Evolutionary conservation across 2,329 filamentous ascomycete species (phyloP), one percentile per base, ranked within the genome.

Genomic region (Cercospora janseana): DNA sequence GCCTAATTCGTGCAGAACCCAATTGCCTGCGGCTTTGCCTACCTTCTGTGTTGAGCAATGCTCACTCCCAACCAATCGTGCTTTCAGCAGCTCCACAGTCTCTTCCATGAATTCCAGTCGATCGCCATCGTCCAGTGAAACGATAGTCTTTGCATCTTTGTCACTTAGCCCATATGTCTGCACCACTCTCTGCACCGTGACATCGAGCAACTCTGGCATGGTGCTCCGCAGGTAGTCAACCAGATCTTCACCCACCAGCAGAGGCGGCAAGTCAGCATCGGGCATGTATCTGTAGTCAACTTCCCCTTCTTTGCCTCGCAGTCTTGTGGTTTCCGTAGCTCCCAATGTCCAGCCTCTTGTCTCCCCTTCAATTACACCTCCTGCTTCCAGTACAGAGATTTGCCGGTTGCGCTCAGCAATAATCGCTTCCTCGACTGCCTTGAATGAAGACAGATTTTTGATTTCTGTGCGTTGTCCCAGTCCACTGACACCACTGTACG

Each of bases 231-330:
- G 74, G 56, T 84, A 75, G 4, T 75, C 64, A 4, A 96, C 73
- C 0, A 97, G 75, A 50, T 87, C 83, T 52, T 72, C 65, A 6
- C 83, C 83, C 53, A 98, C 86, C 2, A 90, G 66, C 1, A 98
- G 75, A 1, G 93, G 89, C 0, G 81, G 79, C 10, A 98, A 77
- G 66, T 98, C 93, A 4, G 93, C 88, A 67, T 98, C 93, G 0
- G 93, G 92, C 92, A 98, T 97, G 66, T 98, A 98, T 32, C 93
- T 80, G 69, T 98, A 98, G 69, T 98, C 93, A 4, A 97, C 90
- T 65, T 95, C 92, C 40, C 93, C 93, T 69, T 97, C 93, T 69
- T 98, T 98, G 20, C 89, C 89, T 62, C 93, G 81, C 34, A 98
- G 73, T 31, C 86, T 80, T 51, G 82, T 83, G 3, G 93, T 97